Base-by-base conservation (phyloP, 306 rosid genomes). In the Erythrophleum fordii region DNA sequence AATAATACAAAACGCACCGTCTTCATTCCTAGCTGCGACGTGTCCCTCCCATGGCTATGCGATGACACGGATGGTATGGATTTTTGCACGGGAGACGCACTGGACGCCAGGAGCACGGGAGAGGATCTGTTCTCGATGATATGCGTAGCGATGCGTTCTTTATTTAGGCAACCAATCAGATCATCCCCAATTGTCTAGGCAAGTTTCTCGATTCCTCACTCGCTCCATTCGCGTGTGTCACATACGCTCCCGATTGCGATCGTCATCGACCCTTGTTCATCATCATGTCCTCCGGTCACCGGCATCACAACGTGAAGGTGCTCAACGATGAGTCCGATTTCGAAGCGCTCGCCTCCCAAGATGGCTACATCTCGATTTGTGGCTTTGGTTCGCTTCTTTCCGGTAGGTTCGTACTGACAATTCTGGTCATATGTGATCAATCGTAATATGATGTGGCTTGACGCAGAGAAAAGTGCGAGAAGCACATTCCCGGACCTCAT, bases 351-450 rank as follows among this genome's bases (percentile, higher is more conserved):
- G 75, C 76, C 80, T 81, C 91, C 7, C 11, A 73, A 11, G 85
- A 86, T 69, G 94, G 90, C 77, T 83, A 56, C 81, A 83, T 93
- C 80, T 92, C 97, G 45, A 85, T 95, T 18, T 91, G 95, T 76
- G 99, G 95, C 80, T 90, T 87, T 82, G 97, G 97, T 39, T 95
- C 99, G 18, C 97, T 95, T 70, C 97, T 95, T 64, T 92, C 98
- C 72, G 94, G 97, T 92, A 80, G 8, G 80, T 52, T 29, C 75
- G 6, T 48, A 10, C 51, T 48, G 5, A 7, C 25, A 53, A 39
- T 67, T 22, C 75, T 70, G 26, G 49, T 49, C 1, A 31, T 11
- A 20, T 8, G 16, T 6, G 31, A 28, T 79, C 42, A 11, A 52
- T 41, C 44, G 41, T 77, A 17, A 77, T 46, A n/a, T 28, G 29